These are phyloP conservation scores for Lasiosphaeriaceae sp. DNA, from an alignment of 495 filamentous ascomycete species.

Conservation along the genomic window DNA sequence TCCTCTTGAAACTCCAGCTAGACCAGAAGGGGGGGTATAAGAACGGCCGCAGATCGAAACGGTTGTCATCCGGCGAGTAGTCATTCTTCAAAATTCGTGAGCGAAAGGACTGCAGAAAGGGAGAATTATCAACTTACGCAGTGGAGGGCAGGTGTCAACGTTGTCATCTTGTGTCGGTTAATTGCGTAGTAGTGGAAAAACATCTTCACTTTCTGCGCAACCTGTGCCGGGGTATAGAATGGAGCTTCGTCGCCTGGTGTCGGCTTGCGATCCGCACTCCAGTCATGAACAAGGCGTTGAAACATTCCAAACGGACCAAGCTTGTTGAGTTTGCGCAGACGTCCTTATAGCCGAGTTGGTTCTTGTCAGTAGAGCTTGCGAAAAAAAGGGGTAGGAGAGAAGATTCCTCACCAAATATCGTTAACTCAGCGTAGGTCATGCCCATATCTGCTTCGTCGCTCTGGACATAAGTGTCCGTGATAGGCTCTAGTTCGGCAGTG, in stretches of 20 bases:
- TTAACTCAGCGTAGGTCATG: conserved; percentile 43
- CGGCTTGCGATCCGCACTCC: conserved; percentile 50
- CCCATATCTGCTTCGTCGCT: conserved; percentile 56
- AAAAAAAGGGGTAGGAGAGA: too few relatives aligned
- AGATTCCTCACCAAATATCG: conserved; percentile 19
- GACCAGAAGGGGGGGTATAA: conserved; percentile 47
- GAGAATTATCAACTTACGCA: conserved; percentile 6
- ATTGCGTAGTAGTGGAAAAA: conserved; percentile 66
- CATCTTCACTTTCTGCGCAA: conserved; percentile 60
- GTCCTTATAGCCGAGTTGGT: background rate
- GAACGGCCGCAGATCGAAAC: conserved; percentile 65
- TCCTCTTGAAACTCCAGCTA: conserved; percentile 51
- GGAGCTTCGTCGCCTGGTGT: conserved; percentile 29
- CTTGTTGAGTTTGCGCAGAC: conserved; percentile 66
- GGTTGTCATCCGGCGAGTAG: conserved; percentile 36
- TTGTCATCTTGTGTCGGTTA: conserved; percentile 60
- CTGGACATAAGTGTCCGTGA: conserved; percentile 61
- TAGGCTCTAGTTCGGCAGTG: conserved; percentile 84
- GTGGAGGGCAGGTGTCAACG: conserved; percentile 53
- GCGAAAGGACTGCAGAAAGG: too few relatives aligned
- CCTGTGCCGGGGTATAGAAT: conserved; percentile 27
- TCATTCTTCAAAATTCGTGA: too few relatives aligned
- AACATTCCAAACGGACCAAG: conserved; percentile 72
- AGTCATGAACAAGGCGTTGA: conserved; percentile 63
- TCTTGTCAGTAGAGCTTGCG: background rate